Conservation (phyloP, 202 grass and related monocot species). For the Musa balbisiana region DNA sequence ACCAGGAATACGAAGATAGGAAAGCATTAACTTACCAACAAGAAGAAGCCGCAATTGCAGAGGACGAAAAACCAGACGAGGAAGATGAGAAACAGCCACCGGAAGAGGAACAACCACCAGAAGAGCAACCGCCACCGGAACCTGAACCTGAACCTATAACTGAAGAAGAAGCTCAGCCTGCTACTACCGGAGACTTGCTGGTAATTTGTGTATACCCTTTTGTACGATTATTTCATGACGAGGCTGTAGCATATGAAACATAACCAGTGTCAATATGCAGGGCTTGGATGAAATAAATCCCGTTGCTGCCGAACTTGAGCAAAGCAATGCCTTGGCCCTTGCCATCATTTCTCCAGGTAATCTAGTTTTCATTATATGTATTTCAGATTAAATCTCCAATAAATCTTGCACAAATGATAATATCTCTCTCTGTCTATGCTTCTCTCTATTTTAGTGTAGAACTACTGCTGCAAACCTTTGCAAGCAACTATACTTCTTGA, state of each 20-base stretch:
- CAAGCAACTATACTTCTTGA: background rate
- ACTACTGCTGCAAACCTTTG: too few relatives aligned
- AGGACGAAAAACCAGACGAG: conserved; percentile 31
- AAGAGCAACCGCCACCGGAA: conserved; percentile 22
- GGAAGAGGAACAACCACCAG: conserved; percentile 37
- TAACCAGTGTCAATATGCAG: conserved; percentile 24
- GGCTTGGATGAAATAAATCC: conserved; percentile 82
- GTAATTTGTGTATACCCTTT: conserved; percentile 29
- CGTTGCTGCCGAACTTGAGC: conserved; percentile 58
- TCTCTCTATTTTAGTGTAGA: too few relatives aligned
- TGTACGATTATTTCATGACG: conserved; percentile 2
- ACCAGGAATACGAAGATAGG: conserved; percentile 36
- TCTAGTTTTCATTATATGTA: background rate
- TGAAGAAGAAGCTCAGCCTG: conserved; percentile 7
- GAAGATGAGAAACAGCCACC: conserved; percentile 36
- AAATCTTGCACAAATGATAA: background rate
- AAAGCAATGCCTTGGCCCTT: conserved; percentile 78
- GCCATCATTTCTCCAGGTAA: conserved; percentile 82
- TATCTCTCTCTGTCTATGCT: background rate
- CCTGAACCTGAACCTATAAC: conserved; percentile 22
- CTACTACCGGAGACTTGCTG: conserved; percentile 54
- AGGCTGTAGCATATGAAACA: background rate
- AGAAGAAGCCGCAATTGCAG: background rate
- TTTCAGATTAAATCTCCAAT: background rate
- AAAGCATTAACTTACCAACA: background rate